Evolutionary conservation across 148 eudicot genomes (phyloP).

Genomic region (Persicaria tinctoria): DNA sequence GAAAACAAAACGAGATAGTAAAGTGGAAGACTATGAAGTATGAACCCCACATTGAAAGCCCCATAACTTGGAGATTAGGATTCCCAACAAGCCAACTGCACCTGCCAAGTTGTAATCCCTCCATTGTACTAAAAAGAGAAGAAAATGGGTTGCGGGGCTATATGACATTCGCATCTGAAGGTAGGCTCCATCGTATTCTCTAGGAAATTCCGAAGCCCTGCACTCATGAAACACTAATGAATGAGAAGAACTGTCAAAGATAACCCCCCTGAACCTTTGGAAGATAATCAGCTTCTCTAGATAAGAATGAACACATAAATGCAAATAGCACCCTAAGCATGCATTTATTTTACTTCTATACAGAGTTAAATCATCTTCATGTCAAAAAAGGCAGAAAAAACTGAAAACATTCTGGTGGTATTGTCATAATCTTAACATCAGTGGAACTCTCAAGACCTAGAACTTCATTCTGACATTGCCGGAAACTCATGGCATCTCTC

Average conservation of each 20-base stretch:
- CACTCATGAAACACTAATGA: constrained; percentile 19
- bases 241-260: not conserved
- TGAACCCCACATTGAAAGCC: not conserved
- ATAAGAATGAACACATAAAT: too few relatives aligned
- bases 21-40: not conserved
- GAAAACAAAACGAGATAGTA: not conserved
- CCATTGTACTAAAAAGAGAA: constrained; percentile 94
- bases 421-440: too few relatives aligned
- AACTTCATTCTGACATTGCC: too few relatives aligned
- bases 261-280: too few relatives aligned
- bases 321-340: too few relatives aligned
- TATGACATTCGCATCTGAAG: constrained; percentile 84
- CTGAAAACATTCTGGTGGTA: too few relatives aligned
- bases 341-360: too few relatives aligned
- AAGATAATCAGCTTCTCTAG: too few relatives aligned
- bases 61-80: constrained; percentile 70
- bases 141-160: constrained; percentile 22
- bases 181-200: constrained; percentile 87
- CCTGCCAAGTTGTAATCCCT: constrained; percentile 91
- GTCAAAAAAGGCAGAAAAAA: too few relatives aligned
- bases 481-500: constrained; percentile 37
- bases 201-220: constrained; percentile 80
- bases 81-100: constrained; percentile 73
- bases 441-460: too few relatives aligned
- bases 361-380: too few relatives aligned